These are phyloP conservation scores for Mariannaea sp. DNA, from an alignment of 2,329 filamentous ascomycete species.

Conservation along the genomic window DNA sequence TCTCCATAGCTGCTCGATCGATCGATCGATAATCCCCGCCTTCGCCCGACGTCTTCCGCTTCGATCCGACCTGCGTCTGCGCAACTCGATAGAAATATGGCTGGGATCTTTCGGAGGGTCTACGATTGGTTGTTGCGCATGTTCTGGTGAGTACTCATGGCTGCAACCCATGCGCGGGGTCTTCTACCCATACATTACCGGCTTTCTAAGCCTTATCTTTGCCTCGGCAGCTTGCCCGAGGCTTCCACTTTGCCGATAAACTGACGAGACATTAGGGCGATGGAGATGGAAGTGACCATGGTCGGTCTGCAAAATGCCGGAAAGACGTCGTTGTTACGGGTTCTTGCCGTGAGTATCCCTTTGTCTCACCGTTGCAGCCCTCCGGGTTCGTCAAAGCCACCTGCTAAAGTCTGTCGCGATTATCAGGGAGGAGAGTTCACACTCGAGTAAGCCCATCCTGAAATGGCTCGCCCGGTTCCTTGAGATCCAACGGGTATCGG, in stretches of 20 bases:
- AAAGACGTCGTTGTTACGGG: slow-evolving; percentile 92
- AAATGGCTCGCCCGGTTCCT: slow-evolving; percentile 21
- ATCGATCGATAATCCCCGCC: slow-evolving; percentile 33
- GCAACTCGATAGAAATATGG: slow-evolving; percentile 62
- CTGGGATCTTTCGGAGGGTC: slow-evolving; percentile 87
- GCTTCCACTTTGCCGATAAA: slow-evolving; percentile 30
- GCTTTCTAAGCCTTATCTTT: slow-evolving; percentile 13
- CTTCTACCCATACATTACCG: slow-evolving; percentile 9
- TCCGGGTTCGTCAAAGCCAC: slow-evolving; percentile 23
- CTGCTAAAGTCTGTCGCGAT: slow-evolving; percentile 25
- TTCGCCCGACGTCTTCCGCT: slow-evolving; percentile 34
- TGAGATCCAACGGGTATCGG: slow-evolving; percentile 1
- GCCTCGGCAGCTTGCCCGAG: slow-evolving; percentile 16
- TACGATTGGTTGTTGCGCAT: slow-evolving; percentile 98
- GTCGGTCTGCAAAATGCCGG: slow-evolving; percentile 97
- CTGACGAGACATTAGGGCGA: slow-evolving; percentile 68
- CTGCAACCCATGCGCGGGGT: slow-evolving; percentile 15
- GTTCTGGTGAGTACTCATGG: slow-evolving; percentile 75
- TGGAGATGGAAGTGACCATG: slow-evolving; percentile 99
- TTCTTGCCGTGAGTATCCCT: slow-evolving; percentile 79
- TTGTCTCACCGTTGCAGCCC: not conserved
- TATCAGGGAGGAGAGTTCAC: slow-evolving; percentile 94
- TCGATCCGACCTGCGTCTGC: slow-evolving; percentile 29
- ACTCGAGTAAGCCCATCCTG: slow-evolving; percentile 76
- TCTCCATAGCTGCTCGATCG: slow-evolving; percentile 18